Evolutionary conservation across 208 protist species (phyloP).

Genomic region (Trypanosoma brucei): DNA sequence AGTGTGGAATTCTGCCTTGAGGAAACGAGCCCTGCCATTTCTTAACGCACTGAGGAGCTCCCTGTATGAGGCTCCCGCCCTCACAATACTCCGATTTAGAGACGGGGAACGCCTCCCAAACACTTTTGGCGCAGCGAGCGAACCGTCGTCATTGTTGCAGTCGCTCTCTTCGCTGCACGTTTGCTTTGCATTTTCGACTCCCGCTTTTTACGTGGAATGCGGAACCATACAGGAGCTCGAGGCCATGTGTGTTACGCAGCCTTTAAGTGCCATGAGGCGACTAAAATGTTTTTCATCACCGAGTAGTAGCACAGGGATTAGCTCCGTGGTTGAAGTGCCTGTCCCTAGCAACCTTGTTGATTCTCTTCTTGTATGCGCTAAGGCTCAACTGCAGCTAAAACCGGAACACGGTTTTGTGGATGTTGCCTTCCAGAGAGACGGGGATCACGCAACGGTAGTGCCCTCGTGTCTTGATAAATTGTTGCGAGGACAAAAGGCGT

Average conservation of each 20-base stretch:
- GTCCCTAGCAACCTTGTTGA: background rate
- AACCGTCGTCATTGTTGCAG: constrained; percentile 13
- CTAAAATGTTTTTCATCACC: constrained; percentile 8
- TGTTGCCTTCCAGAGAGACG: constrained; percentile 5
- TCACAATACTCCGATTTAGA: constrained; percentile 20
- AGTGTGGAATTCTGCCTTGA: constrained; percentile 12
- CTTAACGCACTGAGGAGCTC: constrained; percentile 24
- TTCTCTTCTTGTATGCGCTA: constrained; percentile 1
- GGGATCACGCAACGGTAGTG: background rate
- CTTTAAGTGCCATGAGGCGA: background rate
- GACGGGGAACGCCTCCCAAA: constrained; percentile 16
- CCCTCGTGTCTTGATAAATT: background rate
- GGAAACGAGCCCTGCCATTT: constrained; percentile 29
- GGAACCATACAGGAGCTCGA: constrained; percentile 23
- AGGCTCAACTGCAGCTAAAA: background rate
- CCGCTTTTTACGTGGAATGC: constrained; percentile 21
- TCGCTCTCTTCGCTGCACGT: constrained; percentile 12
- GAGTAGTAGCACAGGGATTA: background rate
- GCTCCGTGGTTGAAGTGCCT: constrained; percentile 2
- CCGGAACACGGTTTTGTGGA: constrained; percentile 18
- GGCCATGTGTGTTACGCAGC: background rate
- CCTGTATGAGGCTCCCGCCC: background rate
- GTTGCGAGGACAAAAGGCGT: background rate
- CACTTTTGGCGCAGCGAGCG: constrained; percentile 12
- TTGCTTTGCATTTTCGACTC: constrained; percentile 4